Evolutionary conservation across 768 basidiomycete species (phyloP).

Genomic region (Termitomyces titanicus): DNA sequence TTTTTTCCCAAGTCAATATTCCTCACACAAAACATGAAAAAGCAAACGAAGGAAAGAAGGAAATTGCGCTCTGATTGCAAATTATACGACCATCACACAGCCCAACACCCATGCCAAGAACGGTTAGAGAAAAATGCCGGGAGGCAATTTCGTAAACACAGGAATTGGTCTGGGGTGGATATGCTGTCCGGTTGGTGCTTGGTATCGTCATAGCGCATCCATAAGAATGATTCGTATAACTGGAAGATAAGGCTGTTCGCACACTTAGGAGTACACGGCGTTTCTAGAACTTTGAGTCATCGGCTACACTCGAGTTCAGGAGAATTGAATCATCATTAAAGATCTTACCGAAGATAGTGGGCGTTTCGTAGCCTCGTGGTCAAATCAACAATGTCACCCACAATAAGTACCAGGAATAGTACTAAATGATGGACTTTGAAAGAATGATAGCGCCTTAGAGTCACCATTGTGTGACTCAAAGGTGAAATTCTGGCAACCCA

Average conservation of each 20-base stretch:
- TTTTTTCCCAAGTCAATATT: too few species aligned
- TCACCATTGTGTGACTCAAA: too few species aligned
- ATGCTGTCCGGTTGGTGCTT: conserved; percentile 2
- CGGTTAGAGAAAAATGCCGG: conserved; percentile 4
- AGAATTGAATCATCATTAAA: neutral
- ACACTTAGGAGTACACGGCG: neutral
- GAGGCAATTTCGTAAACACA: conserved; percentile 6
- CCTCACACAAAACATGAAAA: neutral
- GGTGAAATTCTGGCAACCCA: too few species aligned
- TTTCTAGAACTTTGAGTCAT: neutral
- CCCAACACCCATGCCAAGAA: conserved; percentile 3
- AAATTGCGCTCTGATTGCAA: conserved; percentile 12
- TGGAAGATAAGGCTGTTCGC: neutral
- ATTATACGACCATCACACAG: conserved; percentile 9
- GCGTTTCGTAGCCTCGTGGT: neutral
- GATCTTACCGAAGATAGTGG: neutral
- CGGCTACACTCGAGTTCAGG: neutral
- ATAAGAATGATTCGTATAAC: neutral
- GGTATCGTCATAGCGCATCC: conserved; percentile 5
- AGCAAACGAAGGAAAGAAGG: neutral
- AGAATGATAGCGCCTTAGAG: too few species aligned
- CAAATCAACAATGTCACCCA: neutral
- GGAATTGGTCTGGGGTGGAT: neutral
- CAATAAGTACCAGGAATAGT: neutral
- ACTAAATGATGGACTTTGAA: neutral